Evolutionary conservation across 2,329 filamentous ascomycete genomes (phyloP), one percentile per base, ranked within the genome.

Genomic region (Cryphonectria carpinicola): DNA sequence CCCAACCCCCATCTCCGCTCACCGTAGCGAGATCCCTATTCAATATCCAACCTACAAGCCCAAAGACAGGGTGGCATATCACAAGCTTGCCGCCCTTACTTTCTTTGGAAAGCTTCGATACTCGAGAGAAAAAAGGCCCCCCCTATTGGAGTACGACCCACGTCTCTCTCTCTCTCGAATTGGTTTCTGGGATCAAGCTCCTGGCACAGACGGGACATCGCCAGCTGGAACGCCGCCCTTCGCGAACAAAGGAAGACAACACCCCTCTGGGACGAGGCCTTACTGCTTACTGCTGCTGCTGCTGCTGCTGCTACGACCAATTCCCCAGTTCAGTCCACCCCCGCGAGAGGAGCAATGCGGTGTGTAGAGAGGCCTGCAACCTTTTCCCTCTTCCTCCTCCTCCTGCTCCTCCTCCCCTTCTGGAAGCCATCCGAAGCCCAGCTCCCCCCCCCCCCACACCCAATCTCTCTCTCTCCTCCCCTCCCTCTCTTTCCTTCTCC

Each of bases 311-410:
- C 37, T n/a, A 39, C 37, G 39, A 63, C 39, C 11, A 32, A 2
- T 32, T 3, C 32, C 3, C 32, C 32, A 39, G 8, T 54, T 64
- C 62, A 60, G 25, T 52, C 52, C 22, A 41, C 35, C 69, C 63
- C 63, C 52, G 41, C 63, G 67, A 71, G 67, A 71, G 71, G 68
- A 71, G 73, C 69, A 67, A 74, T 74, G 74, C 71, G 68, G 74
- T 74, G 66, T 69, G 74, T 74, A 62, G 1, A 62, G 1, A 68
- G 62, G 66, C 58, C 49, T 65, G 63, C 41, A n/a, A 46, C 43
- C 43, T 19, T 17, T 14, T 22, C 19, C 61, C 61, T 17, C 39
- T n/a, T 19, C 25, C 60, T 41, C 11, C 39, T 41, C 17, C 60
- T 25, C 8, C 19, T n/a, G n/a, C n/a, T n/a, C 60, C 32, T 4